phyloP scores from a whole-genome alignment of 331 rosid species.

The Prunus yedoensis region DNA sequence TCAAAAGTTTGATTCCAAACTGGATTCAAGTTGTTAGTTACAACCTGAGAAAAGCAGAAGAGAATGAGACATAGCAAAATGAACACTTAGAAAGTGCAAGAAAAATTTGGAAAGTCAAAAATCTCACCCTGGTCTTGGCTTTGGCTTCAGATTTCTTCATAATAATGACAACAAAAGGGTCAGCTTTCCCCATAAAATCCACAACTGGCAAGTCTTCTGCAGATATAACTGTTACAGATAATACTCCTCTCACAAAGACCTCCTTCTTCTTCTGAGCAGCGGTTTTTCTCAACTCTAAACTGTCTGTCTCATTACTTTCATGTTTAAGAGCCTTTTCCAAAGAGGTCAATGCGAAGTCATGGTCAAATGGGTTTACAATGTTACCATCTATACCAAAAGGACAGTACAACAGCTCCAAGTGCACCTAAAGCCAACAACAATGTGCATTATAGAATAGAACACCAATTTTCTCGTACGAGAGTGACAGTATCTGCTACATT shows the following conservation, averaged over 20 bases:
- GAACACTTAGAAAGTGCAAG: not conserved
- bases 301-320: constrained; percentile 30
- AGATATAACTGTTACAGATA: constrained; percentile 82
- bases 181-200: constrained; percentile 95
- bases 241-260: constrained; percentile 80
- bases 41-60: constrained; percentile 55
- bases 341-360: constrained; percentile 60
- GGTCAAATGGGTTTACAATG: constrained; percentile 52
- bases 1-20: constrained; percentile 96
- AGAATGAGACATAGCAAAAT: not conserved
- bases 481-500: not conserved
- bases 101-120: constrained; percentile 6
- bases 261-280: constrained; percentile 54
- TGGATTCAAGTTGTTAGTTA: constrained; percentile 76
- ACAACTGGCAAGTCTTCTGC: constrained; percentile 85
- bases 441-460: not conserved
- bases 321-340: constrained; percentile 70
- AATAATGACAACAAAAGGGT: constrained; percentile 73
- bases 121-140: constrained; percentile 76
- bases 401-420: constrained; percentile 86
- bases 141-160: constrained; percentile 78
- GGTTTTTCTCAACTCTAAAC: constrained; percentile 25
- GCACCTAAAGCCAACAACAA: constrained; percentile 54
- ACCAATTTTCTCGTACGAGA: not conserved
- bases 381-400: constrained; percentile 61